Evolutionary conservation across 2,329 filamentous ascomycete species (phyloP).

Genomic region (Catunica adiposa): DNA sequence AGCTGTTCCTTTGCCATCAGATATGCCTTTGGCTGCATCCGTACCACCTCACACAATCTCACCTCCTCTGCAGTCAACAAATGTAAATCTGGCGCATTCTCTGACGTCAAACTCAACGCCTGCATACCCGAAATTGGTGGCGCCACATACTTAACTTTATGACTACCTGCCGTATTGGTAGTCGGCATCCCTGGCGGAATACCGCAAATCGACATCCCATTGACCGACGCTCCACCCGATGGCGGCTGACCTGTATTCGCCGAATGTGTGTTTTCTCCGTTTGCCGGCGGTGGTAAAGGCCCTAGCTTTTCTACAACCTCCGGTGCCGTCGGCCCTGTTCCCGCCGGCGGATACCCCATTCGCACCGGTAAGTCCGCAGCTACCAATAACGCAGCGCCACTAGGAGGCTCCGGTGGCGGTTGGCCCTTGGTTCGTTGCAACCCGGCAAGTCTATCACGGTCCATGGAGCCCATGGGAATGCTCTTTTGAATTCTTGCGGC

Average conservation of each 20-base stretch:
- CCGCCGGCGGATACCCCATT: conserved; percentile 21
- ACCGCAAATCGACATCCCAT: conserved; percentile 28
- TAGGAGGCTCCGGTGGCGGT: conserved; percentile 51
- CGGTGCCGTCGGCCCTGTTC: conserved; percentile 16
- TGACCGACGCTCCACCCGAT: conserved; percentile 33
- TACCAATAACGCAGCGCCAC: conserved; percentile 60
- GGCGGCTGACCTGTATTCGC: conserved; percentile 28
- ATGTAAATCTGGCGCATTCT: conserved; percentile 68
- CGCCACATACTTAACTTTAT: conserved; percentile 35
- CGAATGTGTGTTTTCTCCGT: conserved; percentile 37
- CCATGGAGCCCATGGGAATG: conserved; percentile 63
- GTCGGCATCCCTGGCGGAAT: conserved; percentile 19
- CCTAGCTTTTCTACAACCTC: conserved; percentile 18
- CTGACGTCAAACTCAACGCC: conserved; percentile 52
- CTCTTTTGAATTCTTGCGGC: conserved; percentile 52
- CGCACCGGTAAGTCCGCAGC: conserved; percentile 60
- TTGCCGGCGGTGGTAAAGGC: conserved; percentile 17
- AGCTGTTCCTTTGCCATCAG: conserved; percentile 85
- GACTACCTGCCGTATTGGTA: conserved; percentile 17
- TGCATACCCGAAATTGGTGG: conserved; percentile 44
- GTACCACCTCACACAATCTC: conserved; percentile 69
- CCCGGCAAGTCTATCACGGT: conserved; percentile 60
- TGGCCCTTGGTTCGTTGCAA: conserved; percentile 52
- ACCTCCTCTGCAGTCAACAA: conserved; percentile 70
- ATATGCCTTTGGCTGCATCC: conserved; percentile 87